Conservation (phyloP, 2,329 filamentous ascomycete species). For the Cordyceps farinosa region DNA sequence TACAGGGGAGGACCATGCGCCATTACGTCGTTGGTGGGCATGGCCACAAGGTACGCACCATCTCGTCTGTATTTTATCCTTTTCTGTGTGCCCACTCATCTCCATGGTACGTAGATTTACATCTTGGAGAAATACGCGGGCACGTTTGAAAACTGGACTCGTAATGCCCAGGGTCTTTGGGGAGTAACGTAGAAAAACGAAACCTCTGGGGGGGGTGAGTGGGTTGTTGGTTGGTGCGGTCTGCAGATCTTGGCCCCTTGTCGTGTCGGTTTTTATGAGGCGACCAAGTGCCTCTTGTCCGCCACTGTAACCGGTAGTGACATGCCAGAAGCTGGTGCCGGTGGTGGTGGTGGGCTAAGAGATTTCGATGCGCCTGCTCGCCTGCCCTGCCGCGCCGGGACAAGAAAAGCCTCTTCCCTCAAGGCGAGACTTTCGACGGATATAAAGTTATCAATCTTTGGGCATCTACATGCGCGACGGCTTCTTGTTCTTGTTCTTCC, state of each 20-base stretch:
- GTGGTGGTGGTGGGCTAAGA: neutral
- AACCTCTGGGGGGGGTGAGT: too few species aligned
- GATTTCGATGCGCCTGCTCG: neutral
- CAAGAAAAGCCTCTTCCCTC: neutral
- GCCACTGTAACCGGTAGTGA: neutral
- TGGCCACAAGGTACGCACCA: too few species aligned
- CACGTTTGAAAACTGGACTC: neutral
- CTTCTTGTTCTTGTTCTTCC: too few species aligned
- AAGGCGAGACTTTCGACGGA: too few species aligned
- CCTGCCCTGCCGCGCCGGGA: slow-evolving; percentile 3
- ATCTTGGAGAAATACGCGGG: neutral
- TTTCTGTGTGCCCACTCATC: neutral
- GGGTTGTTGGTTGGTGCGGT: too few species aligned
- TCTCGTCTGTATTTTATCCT: too few species aligned
- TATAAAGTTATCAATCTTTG: neutral
- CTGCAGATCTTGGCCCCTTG: too few species aligned
- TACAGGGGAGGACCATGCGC: neutral
- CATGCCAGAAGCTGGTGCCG: neutral
- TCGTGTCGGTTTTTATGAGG: too few species aligned
- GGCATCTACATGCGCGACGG: neutral
- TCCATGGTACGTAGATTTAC: neutral
- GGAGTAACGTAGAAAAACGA: too few species aligned
- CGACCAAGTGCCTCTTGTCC: too few species aligned
- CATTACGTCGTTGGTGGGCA: slow-evolving; percentile 3
- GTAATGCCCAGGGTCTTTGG: neutral